These are phyloP conservation scores for Macrolepiota albuminosa DNA, from an alignment of 768 basidiomycete genomes.

Conservation along the genomic window DNA sequence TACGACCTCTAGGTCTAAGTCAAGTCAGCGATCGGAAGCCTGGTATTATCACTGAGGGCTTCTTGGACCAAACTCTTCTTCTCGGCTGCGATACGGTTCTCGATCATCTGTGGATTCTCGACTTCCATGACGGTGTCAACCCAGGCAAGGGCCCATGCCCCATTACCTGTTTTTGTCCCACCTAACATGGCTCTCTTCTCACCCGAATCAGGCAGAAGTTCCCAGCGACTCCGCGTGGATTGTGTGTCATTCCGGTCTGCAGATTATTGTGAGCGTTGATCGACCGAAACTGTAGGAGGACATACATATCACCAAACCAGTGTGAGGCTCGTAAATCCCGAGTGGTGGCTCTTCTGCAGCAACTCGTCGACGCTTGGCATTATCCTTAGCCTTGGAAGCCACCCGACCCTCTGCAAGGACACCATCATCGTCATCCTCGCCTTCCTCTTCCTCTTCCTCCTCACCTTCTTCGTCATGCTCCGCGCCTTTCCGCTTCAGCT, in stretches of 20 bases:
- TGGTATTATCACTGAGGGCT: background rate
- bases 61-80: background rate
- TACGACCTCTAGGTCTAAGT: constrained; percentile 1
- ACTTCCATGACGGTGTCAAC: constrained; percentile 56
- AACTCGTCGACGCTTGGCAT: constrained; percentile 25
- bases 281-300: constrained; percentile 6
- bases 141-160: constrained; percentile 80
- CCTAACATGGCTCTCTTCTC: constrained; percentile 50
- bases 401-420: background rate
- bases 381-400: background rate
- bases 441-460: constrained; percentile 19
- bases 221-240: constrained; percentile 61
- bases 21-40: background rate
- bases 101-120: background rate
- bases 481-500: constrained; percentile 25
- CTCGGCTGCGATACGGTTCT: background rate
- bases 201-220: constrained; percentile 42
- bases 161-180: constrained; percentile 70
- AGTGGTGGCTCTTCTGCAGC: constrained; percentile 36
- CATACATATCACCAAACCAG: constrained; percentile 70
- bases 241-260: constrained; percentile 78
- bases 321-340: constrained; percentile 83
- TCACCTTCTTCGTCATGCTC: constrained; percentile 24
- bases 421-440: background rate
- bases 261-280: background rate